Conservation (phyloP, 768 basidiomycete genomes). For the Lactarius trivialis region DNA sequence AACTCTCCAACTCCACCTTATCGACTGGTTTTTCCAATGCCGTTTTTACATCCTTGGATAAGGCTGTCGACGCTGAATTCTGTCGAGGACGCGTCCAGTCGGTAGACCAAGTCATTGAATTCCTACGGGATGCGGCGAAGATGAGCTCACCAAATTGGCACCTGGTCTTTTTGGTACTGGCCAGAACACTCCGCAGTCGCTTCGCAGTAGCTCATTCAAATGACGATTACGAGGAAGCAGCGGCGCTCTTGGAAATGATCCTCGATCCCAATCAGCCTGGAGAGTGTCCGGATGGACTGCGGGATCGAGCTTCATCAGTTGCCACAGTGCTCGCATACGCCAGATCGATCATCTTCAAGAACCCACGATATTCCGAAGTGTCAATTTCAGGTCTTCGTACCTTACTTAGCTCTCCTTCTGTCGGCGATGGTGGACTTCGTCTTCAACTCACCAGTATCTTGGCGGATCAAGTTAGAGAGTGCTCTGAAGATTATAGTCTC, state of each 20-base stretch:
- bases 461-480: neutral
- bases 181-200: neutral
- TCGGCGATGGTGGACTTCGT: neutral
- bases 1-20: neutral
- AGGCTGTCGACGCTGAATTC: neutral
- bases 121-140: neutral
- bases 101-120: neutral
- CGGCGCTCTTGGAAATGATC: too few species aligned
- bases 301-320: neutral
- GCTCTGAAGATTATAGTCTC: too few species aligned
- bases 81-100: neutral
- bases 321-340: neutral
- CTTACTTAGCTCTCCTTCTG: neutral
- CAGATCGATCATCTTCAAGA: neutral
- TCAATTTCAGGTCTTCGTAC: neutral
- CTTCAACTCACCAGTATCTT: neutral
- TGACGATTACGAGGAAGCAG: too few species aligned
- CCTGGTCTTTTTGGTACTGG: neutral
- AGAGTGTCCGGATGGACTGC: neutral
- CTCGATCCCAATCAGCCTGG: too few species aligned
- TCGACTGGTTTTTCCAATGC: neutral
- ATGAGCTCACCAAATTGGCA: neutral
- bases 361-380: neutral
- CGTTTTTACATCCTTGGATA: neutral
- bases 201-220: too few species aligned